Evolutionary conservation across 495 filamentous ascomycete species (phyloP).

Genomic region (Tuber calosporum): DNA sequence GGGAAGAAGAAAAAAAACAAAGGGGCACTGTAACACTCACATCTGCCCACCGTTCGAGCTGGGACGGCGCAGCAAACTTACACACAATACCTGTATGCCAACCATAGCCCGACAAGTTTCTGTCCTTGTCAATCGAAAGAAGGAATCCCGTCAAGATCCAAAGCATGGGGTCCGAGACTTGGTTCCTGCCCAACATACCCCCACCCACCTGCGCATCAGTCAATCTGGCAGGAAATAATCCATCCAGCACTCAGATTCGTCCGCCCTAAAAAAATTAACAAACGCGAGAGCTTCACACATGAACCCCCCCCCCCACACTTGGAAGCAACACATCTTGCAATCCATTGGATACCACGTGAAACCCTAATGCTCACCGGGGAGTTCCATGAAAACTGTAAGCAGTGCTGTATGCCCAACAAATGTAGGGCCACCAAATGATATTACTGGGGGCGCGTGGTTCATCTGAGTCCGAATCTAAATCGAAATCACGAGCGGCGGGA

Average conservation of each 20-base stretch:
- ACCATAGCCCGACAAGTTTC: slow-evolving; percentile 4
- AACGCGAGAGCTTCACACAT: background rate
- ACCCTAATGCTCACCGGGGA: background rate
- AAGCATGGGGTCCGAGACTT: background rate
- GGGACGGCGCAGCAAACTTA: background rate
- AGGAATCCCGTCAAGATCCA: background rate
- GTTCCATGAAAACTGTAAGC: background rate
- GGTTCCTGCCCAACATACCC: background rate
- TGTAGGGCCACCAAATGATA: background rate
- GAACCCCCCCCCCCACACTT: background rate
- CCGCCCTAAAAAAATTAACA: background rate
- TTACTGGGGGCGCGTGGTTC: background rate
- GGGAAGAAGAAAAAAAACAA: background rate
- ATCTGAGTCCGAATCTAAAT: background rate
- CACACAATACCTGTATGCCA: background rate
- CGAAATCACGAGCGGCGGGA: background rate
- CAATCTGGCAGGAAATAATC: background rate
- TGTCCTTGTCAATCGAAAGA: background rate
- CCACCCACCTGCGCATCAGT: background rate
- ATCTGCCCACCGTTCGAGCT: background rate
- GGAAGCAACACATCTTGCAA: background rate
- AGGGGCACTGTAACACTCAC: background rate
- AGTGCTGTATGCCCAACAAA: background rate
- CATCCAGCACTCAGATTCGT: background rate
- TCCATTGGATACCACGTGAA: background rate